Conservation (phyloP, 495 filamentous ascomycete genomes). For the Tuber brumale region DNA sequence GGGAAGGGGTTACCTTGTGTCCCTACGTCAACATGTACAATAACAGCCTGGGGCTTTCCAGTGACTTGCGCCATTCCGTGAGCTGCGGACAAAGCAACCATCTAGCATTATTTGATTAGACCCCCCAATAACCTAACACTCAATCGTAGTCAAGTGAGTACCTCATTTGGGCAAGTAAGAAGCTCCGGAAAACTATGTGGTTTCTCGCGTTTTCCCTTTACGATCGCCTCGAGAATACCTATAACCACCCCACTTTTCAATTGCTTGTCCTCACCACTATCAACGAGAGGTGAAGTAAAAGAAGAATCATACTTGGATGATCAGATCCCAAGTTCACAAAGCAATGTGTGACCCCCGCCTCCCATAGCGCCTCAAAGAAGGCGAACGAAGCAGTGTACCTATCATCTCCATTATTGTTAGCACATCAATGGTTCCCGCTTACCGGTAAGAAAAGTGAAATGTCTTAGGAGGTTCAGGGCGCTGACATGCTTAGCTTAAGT, state of each 20-base stretch:
- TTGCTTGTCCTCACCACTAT: neutral
- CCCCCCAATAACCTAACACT: conserved; percentile 5
- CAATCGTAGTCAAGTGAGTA: conserved; percentile 35
- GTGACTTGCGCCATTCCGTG: conserved; percentile 89
- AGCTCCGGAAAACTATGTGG: conserved; percentile 70
- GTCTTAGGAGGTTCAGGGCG: neutral
- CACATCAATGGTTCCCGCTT: neutral
- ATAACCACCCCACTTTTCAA: neutral
- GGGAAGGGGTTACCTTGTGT: conserved; percentile 59
- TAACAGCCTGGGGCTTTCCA: conserved; percentile 78
- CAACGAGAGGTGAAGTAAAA: neutral
- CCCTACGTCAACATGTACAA: conserved; percentile 93
- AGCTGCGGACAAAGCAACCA: conserved; percentile 96
- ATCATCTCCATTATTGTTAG: neutral
- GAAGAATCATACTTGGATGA: conserved; percentile 54
- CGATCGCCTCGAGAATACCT: conserved; percentile 88
- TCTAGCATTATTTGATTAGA: conserved; percentile 48
- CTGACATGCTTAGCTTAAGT: neutral
- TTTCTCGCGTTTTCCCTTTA: conserved; percentile 66
- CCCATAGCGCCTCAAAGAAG: conserved; percentile 94
- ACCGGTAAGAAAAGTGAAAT: neutral
- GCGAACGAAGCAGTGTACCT: conserved; percentile 71
- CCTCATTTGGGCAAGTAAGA: conserved; percentile 90
- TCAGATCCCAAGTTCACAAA: conserved; percentile 96
- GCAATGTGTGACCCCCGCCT: conserved; percentile 81